Evolutionary conservation across 1,284 basidiomycete species (phyloP), one percentile per base, ranked within the genome.

Genomic region (Ustilago xerochloae): DNA sequence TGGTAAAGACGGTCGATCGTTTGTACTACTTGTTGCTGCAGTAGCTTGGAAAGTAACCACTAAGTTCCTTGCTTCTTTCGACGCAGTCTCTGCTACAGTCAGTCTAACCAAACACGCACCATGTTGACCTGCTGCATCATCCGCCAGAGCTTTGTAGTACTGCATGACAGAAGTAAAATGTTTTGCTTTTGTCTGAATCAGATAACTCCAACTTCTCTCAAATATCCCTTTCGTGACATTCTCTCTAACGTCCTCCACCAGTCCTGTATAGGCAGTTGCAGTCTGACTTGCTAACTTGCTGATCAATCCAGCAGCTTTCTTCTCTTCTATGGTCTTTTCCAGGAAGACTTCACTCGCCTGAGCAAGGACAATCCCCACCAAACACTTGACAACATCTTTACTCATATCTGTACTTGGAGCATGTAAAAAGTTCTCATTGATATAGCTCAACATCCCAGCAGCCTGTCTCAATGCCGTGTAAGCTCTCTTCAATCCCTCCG

Each of bases 381-480:
- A 87, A 71, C 96, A 92, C 85, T 96, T 95, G 87, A 99, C 89
- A 51, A 99, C 93, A 62, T 98, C 95, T 28, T 93, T 89, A 83
- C 91, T 92, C 57, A 99, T 89, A 85, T 99, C 97, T 1, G 93
- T 97, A n/a, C 93, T 95, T 0, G 97, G 97, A 0, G 97, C 97
- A 82, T 99, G 97, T 0, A 99, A 87, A 85, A 99, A 99, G 88
- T 99, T 99, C 85, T 99, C 96, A 86, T 98, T 98, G 88, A 99
- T 96, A 84, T 99, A 99, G 10, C 91, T 93, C 80, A 98, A 89
- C 93, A 99, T 97, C 22, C 97, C 97, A 0, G 96, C 93, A 33
- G 93, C 91, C n/a, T 93, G 91, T 18, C 92, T 88, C 78, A 94
- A 92, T 85, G 94, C 94, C 85, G 94, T 90, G 87, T 97, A 99